Conservation (phyloP, 2,329 filamentous ascomycete species). For the Colletotrichum sp. region DNA sequence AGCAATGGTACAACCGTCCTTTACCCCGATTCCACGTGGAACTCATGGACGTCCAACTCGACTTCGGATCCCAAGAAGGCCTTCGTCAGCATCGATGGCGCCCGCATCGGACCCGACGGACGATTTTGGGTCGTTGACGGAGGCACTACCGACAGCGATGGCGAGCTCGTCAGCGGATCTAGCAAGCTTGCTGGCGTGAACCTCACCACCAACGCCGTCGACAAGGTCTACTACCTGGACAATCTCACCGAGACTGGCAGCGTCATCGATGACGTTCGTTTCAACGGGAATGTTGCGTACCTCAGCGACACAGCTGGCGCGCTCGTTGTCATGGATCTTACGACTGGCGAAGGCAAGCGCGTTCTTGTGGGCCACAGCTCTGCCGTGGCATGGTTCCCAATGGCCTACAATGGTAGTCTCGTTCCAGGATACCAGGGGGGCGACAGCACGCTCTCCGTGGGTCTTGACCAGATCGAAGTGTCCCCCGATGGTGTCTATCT, state of each 20-base stretch:
- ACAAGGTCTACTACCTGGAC: not conserved
- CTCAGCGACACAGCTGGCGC: slow-evolving; percentile 3
- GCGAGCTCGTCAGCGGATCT: not conserved
- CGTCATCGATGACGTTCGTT: not conserved
- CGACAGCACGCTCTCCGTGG: not conserved
- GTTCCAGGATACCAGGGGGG: not conserved
- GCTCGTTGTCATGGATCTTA: not conserved
- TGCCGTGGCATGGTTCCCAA: not conserved
- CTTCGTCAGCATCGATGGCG: not conserved
- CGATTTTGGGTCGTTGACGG: slow-evolving; percentile 1
- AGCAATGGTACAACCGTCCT: not conserved
- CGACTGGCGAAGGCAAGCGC: not conserved
- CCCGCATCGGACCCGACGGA: not conserved
- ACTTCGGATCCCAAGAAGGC: not conserved
- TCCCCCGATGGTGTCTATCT: not conserved
- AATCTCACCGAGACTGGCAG: not conserved
- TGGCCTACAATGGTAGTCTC: not conserved
- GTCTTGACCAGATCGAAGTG: not conserved
- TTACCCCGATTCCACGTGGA: not conserved
- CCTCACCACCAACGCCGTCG: not conserved
- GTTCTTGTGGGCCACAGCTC: not conserved
- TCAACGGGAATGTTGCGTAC: not conserved
- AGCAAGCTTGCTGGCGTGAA: not conserved
- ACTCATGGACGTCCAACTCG: not conserved
- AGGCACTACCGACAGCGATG: not conserved